These are phyloP conservation scores for Gillenia trifoliata DNA, from an alignment of 306 rosid genomes.

Conservation along the genomic window DNA sequence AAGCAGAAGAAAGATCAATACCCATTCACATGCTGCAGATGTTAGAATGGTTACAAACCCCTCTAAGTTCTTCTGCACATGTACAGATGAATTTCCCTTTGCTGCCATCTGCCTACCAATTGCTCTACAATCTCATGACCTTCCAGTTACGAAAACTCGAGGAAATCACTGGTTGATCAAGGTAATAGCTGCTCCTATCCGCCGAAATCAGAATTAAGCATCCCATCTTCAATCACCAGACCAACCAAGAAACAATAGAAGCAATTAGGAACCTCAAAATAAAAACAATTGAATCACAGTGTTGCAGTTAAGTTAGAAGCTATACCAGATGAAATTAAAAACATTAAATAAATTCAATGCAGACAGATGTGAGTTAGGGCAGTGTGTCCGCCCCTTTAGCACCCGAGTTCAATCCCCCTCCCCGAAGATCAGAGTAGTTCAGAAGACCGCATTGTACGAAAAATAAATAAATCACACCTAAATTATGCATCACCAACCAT, in stretches of 20 bases:
- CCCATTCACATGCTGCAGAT: slow-evolving; percentile 86
- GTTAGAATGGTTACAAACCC: slow-evolving; percentile 41
- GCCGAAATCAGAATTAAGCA: slow-evolving; percentile 28
- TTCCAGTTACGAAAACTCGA: slow-evolving; percentile 14
- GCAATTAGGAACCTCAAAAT: slow-evolving; percentile 12
- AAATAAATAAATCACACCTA: slow-evolving; percentile 2
- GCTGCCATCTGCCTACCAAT: slow-evolving; percentile 43
- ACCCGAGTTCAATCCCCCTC: no score
- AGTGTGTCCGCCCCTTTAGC: no score
- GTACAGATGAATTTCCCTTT: slow-evolving; percentile 38
- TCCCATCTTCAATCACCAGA: slow-evolving; percentile 21
- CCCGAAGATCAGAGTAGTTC: no score
- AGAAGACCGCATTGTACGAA: no score
- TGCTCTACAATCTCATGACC: slow-evolving; percentile 28
- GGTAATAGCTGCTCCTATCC: slow-evolving; percentile 19
- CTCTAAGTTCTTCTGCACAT: slow-evolving; percentile 34
- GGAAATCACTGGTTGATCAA: slow-evolving; percentile 14
- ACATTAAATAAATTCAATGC: not conserved
- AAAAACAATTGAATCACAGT: slow-evolving; percentile 1
- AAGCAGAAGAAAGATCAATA: slow-evolving; percentile 70
- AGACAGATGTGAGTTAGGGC: not conserved
- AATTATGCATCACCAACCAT: slow-evolving; percentile 12
- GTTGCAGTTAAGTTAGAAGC: slow-evolving; percentile 18
- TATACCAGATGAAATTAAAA: slow-evolving; percentile 6
- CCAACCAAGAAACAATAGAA: not conserved